Percentiles rank a stretch among this genome's conserved stretches.
These are phyloP conservation scores for Botryotinia calthae DNA, from an alignment of 2,329 filamentous ascomycete genomes.

Conservation along the genomic window DNA sequence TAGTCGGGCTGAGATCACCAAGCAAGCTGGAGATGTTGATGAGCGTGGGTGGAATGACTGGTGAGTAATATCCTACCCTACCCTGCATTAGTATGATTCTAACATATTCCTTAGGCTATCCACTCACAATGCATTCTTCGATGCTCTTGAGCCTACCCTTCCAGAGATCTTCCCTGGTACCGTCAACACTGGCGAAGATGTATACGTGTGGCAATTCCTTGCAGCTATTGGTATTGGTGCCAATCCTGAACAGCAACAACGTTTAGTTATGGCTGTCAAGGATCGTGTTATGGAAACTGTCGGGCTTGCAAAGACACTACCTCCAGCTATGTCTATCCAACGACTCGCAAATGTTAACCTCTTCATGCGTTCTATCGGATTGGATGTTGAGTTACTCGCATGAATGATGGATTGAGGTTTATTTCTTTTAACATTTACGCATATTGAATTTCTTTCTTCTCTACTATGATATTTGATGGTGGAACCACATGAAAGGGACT, in stretches of 20 bases:
- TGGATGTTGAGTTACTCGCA: slow-evolving; percentile 75
- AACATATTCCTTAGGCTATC: slow-evolving; percentile 53
- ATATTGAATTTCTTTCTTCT: slow-evolving; percentile 14
- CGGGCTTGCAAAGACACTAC: slow-evolving; percentile 80
- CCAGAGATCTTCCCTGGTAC: slow-evolving; percentile 85
- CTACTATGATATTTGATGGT: slow-evolving; percentile 17
- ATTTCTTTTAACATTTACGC: slow-evolving; percentile 13
- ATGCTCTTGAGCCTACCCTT: slow-evolving; percentile 78
- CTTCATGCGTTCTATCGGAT: slow-evolving; percentile 97
- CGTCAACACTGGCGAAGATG: slow-evolving; percentile 87
- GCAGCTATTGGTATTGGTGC: slow-evolving; percentile 93
- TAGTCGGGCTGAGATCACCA: slow-evolving; percentile 89
- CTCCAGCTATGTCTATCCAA: slow-evolving; percentile 78
- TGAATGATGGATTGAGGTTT: slow-evolving; percentile 20
- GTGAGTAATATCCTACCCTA: slow-evolving; percentile 44
- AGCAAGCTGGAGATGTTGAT: slow-evolving; percentile 69
- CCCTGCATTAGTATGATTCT: slow-evolving; percentile 29
- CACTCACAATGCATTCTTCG: slow-evolving; percentile 85
- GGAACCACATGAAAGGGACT: neutral
- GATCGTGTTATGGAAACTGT: slow-evolving; percentile 97
- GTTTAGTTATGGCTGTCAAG: slow-evolving; percentile 92
- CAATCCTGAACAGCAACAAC: slow-evolving; percentile 90
- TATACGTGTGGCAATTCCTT: slow-evolving; percentile 97
- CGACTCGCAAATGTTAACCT: slow-evolving; percentile 91
- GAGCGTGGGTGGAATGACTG: slow-evolving; percentile 79